phyloP scores from a whole-genome alignment of 1,139 yeast genomes.

The Taphrina pruni region DNA sequence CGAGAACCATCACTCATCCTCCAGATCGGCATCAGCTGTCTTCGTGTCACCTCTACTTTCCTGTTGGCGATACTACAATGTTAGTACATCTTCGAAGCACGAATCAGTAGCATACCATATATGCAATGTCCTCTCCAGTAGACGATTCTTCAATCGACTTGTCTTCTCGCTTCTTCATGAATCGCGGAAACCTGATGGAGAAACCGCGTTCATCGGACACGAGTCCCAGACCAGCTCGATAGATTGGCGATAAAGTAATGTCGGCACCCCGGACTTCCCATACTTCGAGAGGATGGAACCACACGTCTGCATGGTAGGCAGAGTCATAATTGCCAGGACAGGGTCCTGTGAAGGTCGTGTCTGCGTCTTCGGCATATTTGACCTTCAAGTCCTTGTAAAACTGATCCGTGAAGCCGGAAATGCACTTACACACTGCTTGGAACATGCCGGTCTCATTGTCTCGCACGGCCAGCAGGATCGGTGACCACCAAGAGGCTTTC shows the following conservation, averaged over 20 bases:
- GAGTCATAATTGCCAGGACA: conserved; percentile 29
- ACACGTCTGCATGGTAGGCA: conserved; percentile 55
- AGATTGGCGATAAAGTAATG: conserved; percentile 86
- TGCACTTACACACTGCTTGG: conserved; percentile 48
- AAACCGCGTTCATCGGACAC: conserved; percentile 71
- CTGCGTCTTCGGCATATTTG: conserved; percentile 43
- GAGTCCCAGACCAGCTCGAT: conserved; percentile 67
- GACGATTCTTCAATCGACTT: conserved; percentile 90
- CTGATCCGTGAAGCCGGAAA: conserved; percentile 48
- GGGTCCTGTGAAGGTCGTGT: conserved; percentile 27
- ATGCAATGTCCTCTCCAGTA: conserved; percentile 84
- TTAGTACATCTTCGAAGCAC: not conserved
- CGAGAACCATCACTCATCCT: conserved; percentile 21
- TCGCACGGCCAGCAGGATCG: conserved; percentile 47
- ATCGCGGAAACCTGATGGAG: conserved; percentile 89
- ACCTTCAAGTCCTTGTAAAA: conserved; percentile 46
- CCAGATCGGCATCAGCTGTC: conserved; percentile 10
- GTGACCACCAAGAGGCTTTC: conserved; percentile 48
- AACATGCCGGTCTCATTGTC: conserved; percentile 46
- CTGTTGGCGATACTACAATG: conserved; percentile 32
- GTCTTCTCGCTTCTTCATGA: conserved; percentile 83
- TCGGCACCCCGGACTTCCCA: conserved; percentile 97
- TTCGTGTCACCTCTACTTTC: conserved; percentile 30
- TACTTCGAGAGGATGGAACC: conserved; percentile 88
- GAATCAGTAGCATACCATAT: conserved; percentile 60